Base-by-base conservation (phyloP, 345 rosid species). In the Dipteronia dyeriana region DNA sequence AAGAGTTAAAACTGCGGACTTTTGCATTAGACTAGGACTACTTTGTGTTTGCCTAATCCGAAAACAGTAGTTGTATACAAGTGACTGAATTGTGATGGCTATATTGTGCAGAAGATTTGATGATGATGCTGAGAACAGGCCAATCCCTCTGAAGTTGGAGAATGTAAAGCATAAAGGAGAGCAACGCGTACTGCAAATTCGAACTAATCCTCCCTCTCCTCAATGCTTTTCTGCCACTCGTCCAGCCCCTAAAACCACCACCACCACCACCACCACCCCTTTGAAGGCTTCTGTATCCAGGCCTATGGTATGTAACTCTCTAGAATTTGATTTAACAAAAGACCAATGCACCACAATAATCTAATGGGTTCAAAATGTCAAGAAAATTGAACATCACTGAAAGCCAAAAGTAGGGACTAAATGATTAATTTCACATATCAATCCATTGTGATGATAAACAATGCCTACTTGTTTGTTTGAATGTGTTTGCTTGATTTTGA, bases 141-240 rank as follows among this genome's bases (percentile, higher is more conserved):
- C 89, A 1, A 70, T 87, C 54, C 51, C 83, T 65, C 20, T 88
- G 45, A 87, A 92, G 73, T 78, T 86, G 82, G 94, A 85, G 84
- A 88, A 77, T 70, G 81, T 88, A 45, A 87, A 86, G 83, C 79
- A 70, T 76, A 88, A 84, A 78, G 89, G 85, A 79, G 84, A 86
- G n/a, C 90, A 88, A 41, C 83, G 83, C 20, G 63, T 88, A 54
- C 80, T 88, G 82, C 97, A 88, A 65, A 89, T 90, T 61, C 88
- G 94, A 75, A 91, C 93, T n/a, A 90, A 86, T 75, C 99, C 99
- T 84, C 99, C 99, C 76, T 92, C 99, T 66, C 99, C 98, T 54
- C 99, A 92, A 79, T 94, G 99, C 85, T 92, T 96, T 83, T 96
- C 97, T 17, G 90, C 87, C n/a, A 84, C 84, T 49, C 68, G 83